phyloP scores from a whole-genome alignment of 1,139 yeast genomes.

The Suhomyces ambrosiae region DNA sequence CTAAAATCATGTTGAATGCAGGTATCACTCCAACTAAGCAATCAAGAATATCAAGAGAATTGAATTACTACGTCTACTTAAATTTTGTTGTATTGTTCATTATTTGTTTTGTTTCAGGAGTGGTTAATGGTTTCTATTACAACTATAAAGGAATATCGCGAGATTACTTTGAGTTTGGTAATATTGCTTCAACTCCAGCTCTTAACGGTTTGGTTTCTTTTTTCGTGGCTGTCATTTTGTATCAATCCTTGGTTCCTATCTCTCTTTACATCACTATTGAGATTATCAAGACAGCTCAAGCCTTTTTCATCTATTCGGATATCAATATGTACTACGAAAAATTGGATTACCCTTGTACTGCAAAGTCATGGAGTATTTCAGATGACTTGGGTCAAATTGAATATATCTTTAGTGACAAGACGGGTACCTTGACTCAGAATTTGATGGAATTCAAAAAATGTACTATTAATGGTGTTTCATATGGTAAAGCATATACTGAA shows the following conservation, averaged over 20 bases:
- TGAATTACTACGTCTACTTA: slow-evolving; percentile 51
- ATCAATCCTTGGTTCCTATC: slow-evolving; percentile 61
- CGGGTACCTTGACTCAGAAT: slow-evolving; percentile 63
- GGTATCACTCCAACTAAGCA: slow-evolving; percentile 61
- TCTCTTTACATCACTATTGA: slow-evolving; percentile 62
- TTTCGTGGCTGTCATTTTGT: slow-evolving; percentile 55
- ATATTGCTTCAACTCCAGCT: slow-evolving; percentile 53
- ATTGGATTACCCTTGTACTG: slow-evolving; percentile 61
- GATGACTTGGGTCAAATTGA: slow-evolving; percentile 70
- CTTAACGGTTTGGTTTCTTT: slow-evolving; percentile 54
- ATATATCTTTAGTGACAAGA: slow-evolving; percentile 61
- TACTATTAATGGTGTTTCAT: slow-evolving; percentile 54
- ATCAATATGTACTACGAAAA: slow-evolving; percentile 52
- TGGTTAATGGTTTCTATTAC: slow-evolving; percentile 55
- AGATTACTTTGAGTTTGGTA: slow-evolving; percentile 49
- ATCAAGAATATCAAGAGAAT: slow-evolving; percentile 53
- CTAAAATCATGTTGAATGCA: slow-evolving; percentile 59
- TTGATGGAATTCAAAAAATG: slow-evolving; percentile 64
- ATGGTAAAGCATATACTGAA: slow-evolving; percentile 65
- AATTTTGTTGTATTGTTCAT: slow-evolving; percentile 51
- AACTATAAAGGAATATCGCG: slow-evolving; percentile 36
- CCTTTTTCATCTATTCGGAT: slow-evolving; percentile 57
- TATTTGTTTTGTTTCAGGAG: slow-evolving; percentile 54
- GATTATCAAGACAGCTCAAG: slow-evolving; percentile 60
- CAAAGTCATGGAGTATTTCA: slow-evolving; percentile 63